Conservation (phyloP, 2,329 filamentous ascomycete genomes). For the Phaeosphaeriaceae sp. region DNA sequence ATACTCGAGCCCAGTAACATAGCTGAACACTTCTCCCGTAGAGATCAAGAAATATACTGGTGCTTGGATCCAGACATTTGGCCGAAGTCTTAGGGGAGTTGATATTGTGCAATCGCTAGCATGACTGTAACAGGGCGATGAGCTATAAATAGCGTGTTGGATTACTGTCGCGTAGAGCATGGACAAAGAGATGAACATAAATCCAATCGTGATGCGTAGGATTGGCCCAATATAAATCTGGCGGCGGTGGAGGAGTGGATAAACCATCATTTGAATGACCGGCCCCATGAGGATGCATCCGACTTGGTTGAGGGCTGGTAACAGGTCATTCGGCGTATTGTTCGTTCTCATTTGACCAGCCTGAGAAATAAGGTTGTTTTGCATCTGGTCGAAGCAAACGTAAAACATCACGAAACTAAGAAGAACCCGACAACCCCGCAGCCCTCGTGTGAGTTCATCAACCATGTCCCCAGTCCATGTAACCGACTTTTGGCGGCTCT, state of each 20-base stretch:
- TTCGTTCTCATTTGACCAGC: constrained; percentile 44
- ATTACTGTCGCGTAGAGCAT: constrained; percentile 42
- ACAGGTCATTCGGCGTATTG: constrained; percentile 45
- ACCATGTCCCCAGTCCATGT: constrained; percentile 36
- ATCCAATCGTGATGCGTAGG: constrained; percentile 39
- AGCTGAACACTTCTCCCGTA: constrained; percentile 52
- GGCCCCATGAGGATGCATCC: constrained; percentile 44
- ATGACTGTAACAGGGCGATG: constrained; percentile 38
- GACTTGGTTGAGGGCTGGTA: constrained; percentile 40
- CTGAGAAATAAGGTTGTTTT: constrained; percentile 48
- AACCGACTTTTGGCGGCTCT: constrained; percentile 26
- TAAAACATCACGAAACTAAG: constrained; percentile 45
- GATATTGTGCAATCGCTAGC: constrained; percentile 41
- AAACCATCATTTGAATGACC: constrained; percentile 36
- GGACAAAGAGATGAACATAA: constrained; percentile 33
- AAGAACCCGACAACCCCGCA: constrained; percentile 42
- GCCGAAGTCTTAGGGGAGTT: constrained; percentile 30
- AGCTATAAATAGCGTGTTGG: constrained; percentile 42
- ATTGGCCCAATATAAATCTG: constrained; percentile 38
- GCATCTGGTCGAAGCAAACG: constrained; percentile 49
- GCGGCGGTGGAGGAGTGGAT: constrained; percentile 35
- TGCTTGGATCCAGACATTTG: constrained; percentile 51
- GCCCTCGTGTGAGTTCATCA: constrained; percentile 34
- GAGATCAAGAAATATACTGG: constrained; percentile 51
- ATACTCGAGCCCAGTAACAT: constrained; percentile 53